Evolutionary conservation across 805 yeast species (phyloP).

Genomic region (Lachancea quebecensis): DNA sequence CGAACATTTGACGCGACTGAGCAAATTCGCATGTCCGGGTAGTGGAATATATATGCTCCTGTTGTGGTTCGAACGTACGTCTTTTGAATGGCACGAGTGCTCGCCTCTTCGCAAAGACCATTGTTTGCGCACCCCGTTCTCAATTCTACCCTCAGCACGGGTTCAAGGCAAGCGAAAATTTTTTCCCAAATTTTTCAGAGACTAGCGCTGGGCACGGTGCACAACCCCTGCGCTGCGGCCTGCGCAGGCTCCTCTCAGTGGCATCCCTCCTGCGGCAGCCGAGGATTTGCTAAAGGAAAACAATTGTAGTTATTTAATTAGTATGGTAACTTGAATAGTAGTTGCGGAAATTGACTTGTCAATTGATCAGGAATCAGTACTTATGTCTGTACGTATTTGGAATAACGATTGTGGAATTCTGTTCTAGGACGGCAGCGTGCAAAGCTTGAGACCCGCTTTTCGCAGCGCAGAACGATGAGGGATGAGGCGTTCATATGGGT

Average conservation of each 20-base stretch:
- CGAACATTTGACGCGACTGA: too few relatives aligned
- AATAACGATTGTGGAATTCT: background rate
- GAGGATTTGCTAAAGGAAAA: background rate
- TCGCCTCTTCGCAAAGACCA: background rate
- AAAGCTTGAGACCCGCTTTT: too few relatives aligned
- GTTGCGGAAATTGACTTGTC: background rate
- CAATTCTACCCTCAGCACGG: background rate
- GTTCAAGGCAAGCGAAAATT: background rate
- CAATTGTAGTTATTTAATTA: background rate
- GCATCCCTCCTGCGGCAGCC: too few relatives aligned
- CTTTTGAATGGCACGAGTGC: background rate
- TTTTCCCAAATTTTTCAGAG: background rate
- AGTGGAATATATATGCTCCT: background rate
- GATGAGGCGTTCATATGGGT: background rate
- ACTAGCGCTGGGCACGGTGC: background rate
- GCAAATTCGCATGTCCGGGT: too few relatives aligned
- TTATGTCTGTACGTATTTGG: conserved; percentile 6
- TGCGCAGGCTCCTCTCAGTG: background rate
- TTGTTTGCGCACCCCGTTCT: background rate
- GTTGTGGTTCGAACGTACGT: background rate
- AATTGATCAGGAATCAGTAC: conserved; percentile 7
- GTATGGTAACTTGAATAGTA: background rate
- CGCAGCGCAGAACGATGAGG: background rate
- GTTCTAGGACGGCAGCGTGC: too few relatives aligned
- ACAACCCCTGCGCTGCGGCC: background rate